These are phyloP conservation scores for Gaultheria prostrata DNA, from an alignment of 148 eudicot species.

Conservation along the genomic window DNA sequence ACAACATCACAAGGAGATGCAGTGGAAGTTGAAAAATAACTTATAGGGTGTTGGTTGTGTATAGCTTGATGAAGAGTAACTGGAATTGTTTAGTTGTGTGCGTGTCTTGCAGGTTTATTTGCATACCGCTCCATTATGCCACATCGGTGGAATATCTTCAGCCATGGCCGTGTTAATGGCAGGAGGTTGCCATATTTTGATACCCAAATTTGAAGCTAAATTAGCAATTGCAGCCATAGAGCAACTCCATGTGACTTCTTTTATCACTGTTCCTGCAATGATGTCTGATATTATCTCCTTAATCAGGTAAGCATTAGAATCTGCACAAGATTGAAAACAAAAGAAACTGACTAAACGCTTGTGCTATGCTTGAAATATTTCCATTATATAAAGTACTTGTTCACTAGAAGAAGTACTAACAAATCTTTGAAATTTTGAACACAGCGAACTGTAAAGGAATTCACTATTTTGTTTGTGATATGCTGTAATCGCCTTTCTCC, in stretches of 20 bases:
- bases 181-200: conserved; percentile 82
- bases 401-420: not conserved
- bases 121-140: conserved; percentile 93
- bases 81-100: not conserved
- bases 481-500: not conserved
- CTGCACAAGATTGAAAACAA: not conserved
- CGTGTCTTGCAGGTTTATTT: conserved; percentile 57
- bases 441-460: not conserved
- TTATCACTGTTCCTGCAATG: conserved; percentile 85
- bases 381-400: not conserved
- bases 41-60: not conserved
- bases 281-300: conserved; percentile 71
- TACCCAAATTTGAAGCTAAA: conserved; percentile 82
- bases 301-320: conserved; percentile 41
- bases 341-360: not conserved
- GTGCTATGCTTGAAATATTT: not conserved
- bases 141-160: conserved; percentile 95
- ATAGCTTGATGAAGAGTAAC: not conserved
- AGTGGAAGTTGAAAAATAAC: not conserved
- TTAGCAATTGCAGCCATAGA: conserved; percentile 60
- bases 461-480: not conserved
- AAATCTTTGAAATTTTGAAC: not conserved
- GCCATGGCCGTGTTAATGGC: conserved; percentile 84
- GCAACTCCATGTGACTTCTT: conserved; percentile 57
- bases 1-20: not conserved